These are phyloP conservation scores for Panaeolus cyanescens DNA, from an alignment of 768 basidiomycete species.

Conservation along the genomic window DNA sequence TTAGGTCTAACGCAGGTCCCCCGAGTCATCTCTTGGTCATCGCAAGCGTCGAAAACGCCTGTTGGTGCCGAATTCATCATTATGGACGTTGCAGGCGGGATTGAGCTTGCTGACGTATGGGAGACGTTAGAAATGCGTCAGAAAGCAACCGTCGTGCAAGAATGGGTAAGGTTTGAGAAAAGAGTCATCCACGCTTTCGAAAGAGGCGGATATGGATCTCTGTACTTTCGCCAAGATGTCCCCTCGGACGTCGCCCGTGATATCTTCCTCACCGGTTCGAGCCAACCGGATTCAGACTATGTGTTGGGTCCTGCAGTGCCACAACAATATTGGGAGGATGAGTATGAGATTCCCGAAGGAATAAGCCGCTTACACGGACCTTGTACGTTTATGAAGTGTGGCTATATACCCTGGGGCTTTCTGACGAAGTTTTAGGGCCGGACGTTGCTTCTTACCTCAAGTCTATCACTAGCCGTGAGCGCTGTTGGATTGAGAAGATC, in stretches of 20 bases:
- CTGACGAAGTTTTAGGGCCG: slow-evolving; percentile 1
- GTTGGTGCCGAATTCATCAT: slow-evolving; percentile 14
- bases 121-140: slow-evolving; percentile 5
- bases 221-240: slow-evolving; percentile 13
- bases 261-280: neutral
- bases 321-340: slow-evolving; percentile 6
- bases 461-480: slow-evolving; percentile 2
- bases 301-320: slow-evolving; percentile 7
- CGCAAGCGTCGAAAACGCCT: slow-evolving; percentile 3
- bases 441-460: slow-evolving; percentile 5
- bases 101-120: slow-evolving; percentile 11
- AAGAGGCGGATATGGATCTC: slow-evolving; percentile 9
- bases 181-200: slow-evolving; percentile 2
- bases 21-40: slow-evolving; percentile 10
- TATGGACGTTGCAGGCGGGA: slow-evolving; percentile 12
- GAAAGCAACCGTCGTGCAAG: neutral
- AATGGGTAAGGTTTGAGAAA: slow-evolving; percentile 6
- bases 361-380: slow-evolving; percentile 6
- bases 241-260: neutral
- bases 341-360: neutral
- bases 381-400: neutral
- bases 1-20: slow-evolving; percentile 13
- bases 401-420: neutral
- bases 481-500: neutral
- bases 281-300: neutral